Evolutionary conservation across 257 asterid genomes (phyloP), one percentile per base, ranked within the genome.

Genomic region (Cinchona pubescens): DNA sequence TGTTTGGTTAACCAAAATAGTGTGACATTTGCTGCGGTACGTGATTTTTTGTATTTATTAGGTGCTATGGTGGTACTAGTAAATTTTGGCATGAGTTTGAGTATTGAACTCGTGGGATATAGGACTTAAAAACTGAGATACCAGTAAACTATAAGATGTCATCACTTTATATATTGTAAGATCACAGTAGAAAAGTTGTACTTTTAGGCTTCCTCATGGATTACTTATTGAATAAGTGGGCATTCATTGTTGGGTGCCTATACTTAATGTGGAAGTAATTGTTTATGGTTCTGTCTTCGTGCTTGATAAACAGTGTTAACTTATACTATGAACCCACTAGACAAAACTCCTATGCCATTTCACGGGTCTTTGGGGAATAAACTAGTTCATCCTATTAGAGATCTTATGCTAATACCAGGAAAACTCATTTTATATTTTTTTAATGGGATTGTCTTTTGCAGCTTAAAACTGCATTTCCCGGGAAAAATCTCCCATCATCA

Each of bases 381-480:
- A 7, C 56, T 27, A 58, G 62, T 42, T 61, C 25, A 51, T 9
- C 45, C 10, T 49, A 29, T 72, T 78, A 25, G 14, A 38, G n/a
- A 37, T 37, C 14, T 11, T 49, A 46, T 10, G 27, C 30, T 45
- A 3, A 46, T 32, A 27, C 15, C 69, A 67, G n/a, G 14, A 2
- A 2, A 35, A 45, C 73, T 69, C 42, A 45, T 27, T 27, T n/a
- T n/a, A n/a, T n/a, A n/a, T n/a, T 66, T 32, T 61, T 67, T 48
- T 51, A 19, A n/a, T n/a, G 58, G 66, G 61, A 75, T 79, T 83
- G 72, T 75, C 37, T 82, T 59, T 76, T 83, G 69, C 96, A 95
- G 98, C 90, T 92, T 62, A 92, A 91, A 84, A 86, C 90, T 83
- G 75, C 86, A 35, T 91, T 90, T 76, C 97, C 96, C 21, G 85